Evolutionary conservation across 108 stramenopile species (phyloP), one percentile per base, ranked within the genome.

Genomic region (Craspedostauros australis): DNA sequence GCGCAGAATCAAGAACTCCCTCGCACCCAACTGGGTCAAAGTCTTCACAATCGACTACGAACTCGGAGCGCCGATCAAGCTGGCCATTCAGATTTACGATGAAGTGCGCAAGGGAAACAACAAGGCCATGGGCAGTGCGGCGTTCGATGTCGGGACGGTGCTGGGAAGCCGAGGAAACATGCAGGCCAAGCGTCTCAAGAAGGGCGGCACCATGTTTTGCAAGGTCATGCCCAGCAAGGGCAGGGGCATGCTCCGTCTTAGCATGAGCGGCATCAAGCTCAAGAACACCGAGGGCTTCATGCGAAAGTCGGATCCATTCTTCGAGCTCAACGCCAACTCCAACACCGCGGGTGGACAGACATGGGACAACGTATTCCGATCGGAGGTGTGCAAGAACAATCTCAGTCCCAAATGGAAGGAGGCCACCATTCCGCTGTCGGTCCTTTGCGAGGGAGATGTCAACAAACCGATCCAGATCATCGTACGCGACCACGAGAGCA

Each of bases 231-330:
- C 73, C 59, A 45, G 46, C n/a, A 15, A 64, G 22, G 76, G 70
- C 32, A 29, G 24, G 7, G 76, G 76, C 5, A 37, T 64, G 18
- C 32, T 77, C 7, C 54, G 66, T 0, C 37, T 77, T 6, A 33
- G 62, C 41, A 46, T 92, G 54, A 42, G 46, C 9, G 90, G 84
- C 19, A 48, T 50, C 39, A 81, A 88, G n/a, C 70, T 92, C 37
- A 82, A 78, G 48, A 92, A 86, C 57, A 75, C 65, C 0, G 90
- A 92, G 45, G 86, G 90, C 33, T 59, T 82, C 19, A 67, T 87
- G 28, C 57, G 75, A 23, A 86, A 81, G 44, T 77, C 75, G 14
- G 90, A 92, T 77, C 90, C 90, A 15, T 92, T 92, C 27, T 80
- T 73, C 39, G 80, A 80, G 30, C 9, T 86, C 7, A 42, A 41